Evolutionary conservation across 2,329 filamentous ascomycete genomes (phyloP).

Genomic region (Neonectria faginata): DNA sequence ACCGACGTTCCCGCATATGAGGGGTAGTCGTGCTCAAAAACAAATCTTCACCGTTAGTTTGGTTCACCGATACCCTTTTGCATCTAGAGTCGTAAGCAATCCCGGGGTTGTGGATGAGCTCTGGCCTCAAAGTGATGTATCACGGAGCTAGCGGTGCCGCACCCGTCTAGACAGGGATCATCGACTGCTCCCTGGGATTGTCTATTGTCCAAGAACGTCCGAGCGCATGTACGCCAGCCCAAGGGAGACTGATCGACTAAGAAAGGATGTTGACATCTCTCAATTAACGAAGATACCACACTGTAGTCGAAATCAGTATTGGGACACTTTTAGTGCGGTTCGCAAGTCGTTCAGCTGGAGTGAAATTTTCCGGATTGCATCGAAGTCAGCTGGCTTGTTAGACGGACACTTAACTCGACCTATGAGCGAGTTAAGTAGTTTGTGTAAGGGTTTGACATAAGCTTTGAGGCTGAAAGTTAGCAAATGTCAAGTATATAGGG

Average conservation of each 20-base stretch:
- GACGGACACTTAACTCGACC: too few species aligned
- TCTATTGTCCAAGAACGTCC: not conserved
- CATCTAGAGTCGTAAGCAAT: constrained; percentile 11
- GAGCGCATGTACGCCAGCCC: not conserved
- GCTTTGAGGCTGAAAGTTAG: too few species aligned
- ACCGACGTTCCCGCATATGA: not conserved
- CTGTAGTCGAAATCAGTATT: too few species aligned
- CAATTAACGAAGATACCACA: too few species aligned
- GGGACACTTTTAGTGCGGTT: too few species aligned
- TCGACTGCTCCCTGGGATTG: not conserved
- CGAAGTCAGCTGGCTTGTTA: too few species aligned
- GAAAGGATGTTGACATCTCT: not conserved
- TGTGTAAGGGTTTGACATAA: too few species aligned
- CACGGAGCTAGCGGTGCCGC: not conserved
- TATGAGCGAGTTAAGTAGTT: too few species aligned
- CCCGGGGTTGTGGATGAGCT: constrained; percentile 7
- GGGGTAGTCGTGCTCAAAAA: not conserved
- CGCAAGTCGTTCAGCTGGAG: too few species aligned
- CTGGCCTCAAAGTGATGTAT: constrained; percentile 14
- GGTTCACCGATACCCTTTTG: not conserved
- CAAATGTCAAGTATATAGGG: too few species aligned
- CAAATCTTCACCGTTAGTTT: not conserved
- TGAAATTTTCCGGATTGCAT: too few species aligned
- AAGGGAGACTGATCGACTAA: not conserved
- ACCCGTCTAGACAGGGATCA: not conserved